Evolutionary conservation across 768 basidiomycete genomes (phyloP), one percentile per base, ranked within the genome.

Genomic region (Tephrocybe sp.): DNA sequence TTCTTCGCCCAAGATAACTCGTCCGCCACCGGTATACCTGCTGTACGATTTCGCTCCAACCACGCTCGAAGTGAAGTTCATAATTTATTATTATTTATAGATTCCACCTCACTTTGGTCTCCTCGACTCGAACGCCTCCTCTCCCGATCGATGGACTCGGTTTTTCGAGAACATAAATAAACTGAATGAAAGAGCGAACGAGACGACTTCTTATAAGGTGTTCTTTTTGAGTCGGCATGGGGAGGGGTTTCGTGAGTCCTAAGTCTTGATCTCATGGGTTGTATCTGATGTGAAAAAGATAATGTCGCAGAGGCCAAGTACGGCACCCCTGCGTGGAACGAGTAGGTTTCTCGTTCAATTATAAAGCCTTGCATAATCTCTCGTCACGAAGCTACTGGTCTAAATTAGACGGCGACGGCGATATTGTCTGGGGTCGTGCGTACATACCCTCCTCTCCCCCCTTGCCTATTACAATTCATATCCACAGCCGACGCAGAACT

Each of bases 341-440:
- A 74, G 87, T 86, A 50, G 53, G 75, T 69, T 4, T 34, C n/a
- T 32, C 9, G 4, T 13, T 32, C 9, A 3, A 3, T 32, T 9
- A 4, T 12, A n/a, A n/a, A n/a, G n/a, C n/a, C n/a, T n/a, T n/a
- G n/a, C n/a, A n/a, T n/a, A n/a, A n/a, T n/a, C n/a, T n/a, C n/a
- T n/a, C n/a, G n/a, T n/a, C n/a, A n/a, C 4, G 3, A 46, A 87
- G 87, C 9, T 62, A 84, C 55, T 89, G 80, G 81, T 75, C 84
- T 2, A 83, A 76, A 57, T 60, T 83, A 8, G 66, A 86, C 40
- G 83, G 83, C 0, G 85, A 92, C 53, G 84, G 70, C 11, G 77
- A 86, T 44, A 65, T 88, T 4, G 67, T 66, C 1, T 92, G 89
- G 89, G 89, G 89, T 22, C 88, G 86, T 86, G 58, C 56, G 86